These are phyloP conservation scores for Schwanniomyces sp. DNA, from an alignment of 805 yeast species.

Conservation along the genomic window DNA sequence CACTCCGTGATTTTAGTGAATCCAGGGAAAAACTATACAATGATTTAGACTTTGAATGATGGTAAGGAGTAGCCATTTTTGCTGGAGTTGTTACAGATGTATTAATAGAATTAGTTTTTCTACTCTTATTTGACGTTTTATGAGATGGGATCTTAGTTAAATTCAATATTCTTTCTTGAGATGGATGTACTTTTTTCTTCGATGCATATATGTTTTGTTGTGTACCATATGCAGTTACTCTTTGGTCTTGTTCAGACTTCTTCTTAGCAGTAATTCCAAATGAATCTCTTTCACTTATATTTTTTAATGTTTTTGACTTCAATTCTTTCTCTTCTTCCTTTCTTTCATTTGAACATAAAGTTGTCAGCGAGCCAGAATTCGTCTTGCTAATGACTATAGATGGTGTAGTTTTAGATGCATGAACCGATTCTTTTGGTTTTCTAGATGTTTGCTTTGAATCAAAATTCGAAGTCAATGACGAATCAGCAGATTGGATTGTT, in stretches of 20 bases:
- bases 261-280: neutral
- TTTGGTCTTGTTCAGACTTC: neutral
- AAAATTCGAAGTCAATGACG: conserved; percentile 19
- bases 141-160: conserved; percentile 23
- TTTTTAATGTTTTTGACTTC: neutral
- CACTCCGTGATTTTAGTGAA: neutral
- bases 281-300: neutral
- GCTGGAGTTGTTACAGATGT: neutral
- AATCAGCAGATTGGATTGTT: conserved; percentile 30
- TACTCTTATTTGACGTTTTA: neutral
- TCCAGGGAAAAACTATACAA: conserved; percentile 4
- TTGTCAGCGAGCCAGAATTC: neutral
- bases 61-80: neutral
- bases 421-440: neutral
- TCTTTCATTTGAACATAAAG: neutral
- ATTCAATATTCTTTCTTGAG: conserved; percentile 22
- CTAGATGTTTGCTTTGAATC: conserved; percentile 7
- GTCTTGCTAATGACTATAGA: neutral
- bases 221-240: neutral
- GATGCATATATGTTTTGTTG: neutral
- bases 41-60: conserved; percentile 21
- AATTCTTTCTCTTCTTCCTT: neutral
- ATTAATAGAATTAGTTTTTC: neutral
- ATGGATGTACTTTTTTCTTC: conserved; percentile 7
- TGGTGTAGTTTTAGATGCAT: neutral